Base-by-base conservation (phyloP, 176 grass and related monocot genomes). In the Elaeis guineensis region DNA sequence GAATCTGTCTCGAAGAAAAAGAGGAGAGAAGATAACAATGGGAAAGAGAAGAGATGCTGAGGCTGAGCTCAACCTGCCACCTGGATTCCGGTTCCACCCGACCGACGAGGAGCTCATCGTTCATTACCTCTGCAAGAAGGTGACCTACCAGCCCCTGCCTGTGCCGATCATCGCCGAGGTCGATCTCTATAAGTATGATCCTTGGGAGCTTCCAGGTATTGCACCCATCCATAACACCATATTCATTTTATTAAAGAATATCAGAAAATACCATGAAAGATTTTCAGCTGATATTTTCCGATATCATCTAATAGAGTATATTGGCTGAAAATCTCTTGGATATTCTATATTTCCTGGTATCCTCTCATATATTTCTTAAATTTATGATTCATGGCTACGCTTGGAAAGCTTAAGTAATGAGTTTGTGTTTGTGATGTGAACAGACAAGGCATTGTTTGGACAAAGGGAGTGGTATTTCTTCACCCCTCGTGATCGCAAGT, bases 41-140 rank as follows among this genome's bases (percentile, higher is more conserved):
- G 22, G 25, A 53, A 62, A 49, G 66, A 28, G 57, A 23, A 74
- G 82, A 22, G 90, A 89, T 58, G 89, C 89, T 0, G 90, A 89
- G 73, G 90, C 77, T 2, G 90, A 86, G 76, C 85, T 95, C 19
- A 89, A 86, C 77, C 80, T 95, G 14, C 90, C 90, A 0, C 75
- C 85, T 0, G 90, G 90, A 0, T 95, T 89, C 72, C 82, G 85
- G 21, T 95, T 95, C 72, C 90, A 95, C 82, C 90, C 82, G 0
- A 95, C 90, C 15, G 90, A 95, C 54, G 82, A 89, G 66, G 90
- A 95, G 76, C 85, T 95, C 14, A 72, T 95, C 5, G 55, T 74
- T 9, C 63, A 95, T 80, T 95, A 95, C 85, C 85, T 95, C 51
- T 89, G 74, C 66, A 50, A 26, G 35, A 82, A 85, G 61, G 80